These are phyloP conservation scores for Pseudodiploospora longispora DNA, from an alignment of 2,329 filamentous ascomycete species.

Conservation along the genomic window DNA sequence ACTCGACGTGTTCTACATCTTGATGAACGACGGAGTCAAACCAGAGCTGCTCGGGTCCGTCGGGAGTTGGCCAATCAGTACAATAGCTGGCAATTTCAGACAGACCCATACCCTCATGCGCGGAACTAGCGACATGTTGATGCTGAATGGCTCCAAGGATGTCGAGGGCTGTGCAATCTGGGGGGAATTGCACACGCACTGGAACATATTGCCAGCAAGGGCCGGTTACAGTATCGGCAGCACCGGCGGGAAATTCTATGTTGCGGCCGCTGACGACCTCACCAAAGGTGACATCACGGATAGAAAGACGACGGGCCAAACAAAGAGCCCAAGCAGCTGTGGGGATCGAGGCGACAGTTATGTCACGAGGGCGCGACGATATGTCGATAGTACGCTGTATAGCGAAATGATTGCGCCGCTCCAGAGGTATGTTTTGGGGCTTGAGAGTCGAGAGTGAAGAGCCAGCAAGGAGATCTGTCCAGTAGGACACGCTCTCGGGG, in stretches of 20 bases:
- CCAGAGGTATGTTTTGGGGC: conserved; percentile 27
- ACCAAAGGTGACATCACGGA: conserved; percentile 55
- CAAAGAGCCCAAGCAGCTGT: conserved; percentile 59
- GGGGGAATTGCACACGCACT: conserved; percentile 48
- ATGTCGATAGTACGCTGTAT: conserved; percentile 37
- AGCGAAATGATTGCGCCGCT: conserved; percentile 30
- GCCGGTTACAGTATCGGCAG: conserved; percentile 49
- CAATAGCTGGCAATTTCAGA: conserved; percentile 42
- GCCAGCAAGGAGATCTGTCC: conserved; percentile 48
- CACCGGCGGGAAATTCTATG: conserved; percentile 39
- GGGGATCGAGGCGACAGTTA: conserved; percentile 57
- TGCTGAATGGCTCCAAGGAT: conserved; percentile 46
- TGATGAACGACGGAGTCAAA: conserved; percentile 53
- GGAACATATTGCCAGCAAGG: conserved; percentile 63
- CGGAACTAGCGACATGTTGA: conserved; percentile 48
- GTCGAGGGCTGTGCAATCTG: conserved; percentile 42
- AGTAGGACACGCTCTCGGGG: conserved; percentile 49
- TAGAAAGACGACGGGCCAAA: conserved; percentile 44
- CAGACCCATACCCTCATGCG: conserved; percentile 47
- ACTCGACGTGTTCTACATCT: conserved; percentile 54
- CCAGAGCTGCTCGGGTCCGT: conserved; percentile 23
- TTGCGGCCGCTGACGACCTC: conserved; percentile 59
- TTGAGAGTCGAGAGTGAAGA: conserved; percentile 41
- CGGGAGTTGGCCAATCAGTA: conserved; percentile 30
- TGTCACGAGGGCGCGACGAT: conserved; percentile 39